phyloP scores from a whole-genome alignment of 768 basidiomycete genomes.

The Suillus subalutaceus region DNA sequence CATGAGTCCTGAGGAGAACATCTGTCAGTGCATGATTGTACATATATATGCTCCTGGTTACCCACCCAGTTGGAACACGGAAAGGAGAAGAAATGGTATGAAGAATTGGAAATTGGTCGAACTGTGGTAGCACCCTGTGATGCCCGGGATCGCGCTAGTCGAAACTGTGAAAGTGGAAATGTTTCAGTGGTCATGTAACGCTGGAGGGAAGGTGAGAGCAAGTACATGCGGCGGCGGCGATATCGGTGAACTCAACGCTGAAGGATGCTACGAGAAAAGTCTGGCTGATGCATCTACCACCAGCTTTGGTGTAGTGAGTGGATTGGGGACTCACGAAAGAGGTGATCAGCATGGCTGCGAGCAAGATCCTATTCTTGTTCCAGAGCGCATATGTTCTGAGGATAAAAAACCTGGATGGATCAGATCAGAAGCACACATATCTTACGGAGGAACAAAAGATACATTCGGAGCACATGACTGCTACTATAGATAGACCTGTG shows the following conservation, averaged over 20 bases:
- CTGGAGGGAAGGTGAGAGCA: neutral
- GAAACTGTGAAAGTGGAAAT: neutral
- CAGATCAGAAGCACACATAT: neutral
- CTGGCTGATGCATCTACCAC: neutral
- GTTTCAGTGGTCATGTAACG: neutral
- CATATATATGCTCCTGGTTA: neutral
- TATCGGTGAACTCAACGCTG: neutral
- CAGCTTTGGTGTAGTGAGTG: neutral
- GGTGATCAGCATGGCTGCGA: neutral
- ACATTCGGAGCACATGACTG: neutral
- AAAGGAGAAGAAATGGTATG: neutral
- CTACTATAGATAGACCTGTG: neutral
- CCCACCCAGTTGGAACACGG: neutral
- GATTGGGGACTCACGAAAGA: neutral
- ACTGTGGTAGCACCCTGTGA: constrained; percentile 1
- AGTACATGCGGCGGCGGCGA: neutral
- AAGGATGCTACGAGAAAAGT: neutral
- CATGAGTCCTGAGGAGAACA: neutral
- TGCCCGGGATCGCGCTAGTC: neutral
- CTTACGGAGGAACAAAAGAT: neutral
- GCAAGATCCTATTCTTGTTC: neutral
- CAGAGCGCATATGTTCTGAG: neutral
- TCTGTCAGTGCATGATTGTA: neutral
- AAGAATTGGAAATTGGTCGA: neutral
- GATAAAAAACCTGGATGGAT: neutral